Evolutionary conservation across 2,329 filamentous ascomycete genomes (phyloP).

Genomic region (Rachicladosporium sp.): DNA sequence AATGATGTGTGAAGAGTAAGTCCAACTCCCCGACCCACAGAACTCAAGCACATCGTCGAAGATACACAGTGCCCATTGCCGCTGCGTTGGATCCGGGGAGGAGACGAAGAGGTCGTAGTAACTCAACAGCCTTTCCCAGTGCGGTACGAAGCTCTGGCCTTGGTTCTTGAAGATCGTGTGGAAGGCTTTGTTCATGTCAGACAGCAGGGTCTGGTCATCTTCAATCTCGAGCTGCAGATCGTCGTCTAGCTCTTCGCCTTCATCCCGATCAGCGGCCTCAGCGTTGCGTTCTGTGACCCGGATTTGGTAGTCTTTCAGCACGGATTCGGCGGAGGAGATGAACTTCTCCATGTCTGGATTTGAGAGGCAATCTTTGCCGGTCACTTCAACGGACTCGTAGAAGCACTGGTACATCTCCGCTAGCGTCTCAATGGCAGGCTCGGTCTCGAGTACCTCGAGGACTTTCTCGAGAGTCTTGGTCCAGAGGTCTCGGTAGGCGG

Average conservation of each 20-base stretch:
- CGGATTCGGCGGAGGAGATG: constrained; percentile 72
- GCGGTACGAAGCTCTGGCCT: constrained; percentile 65
- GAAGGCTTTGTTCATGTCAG: constrained; percentile 99
- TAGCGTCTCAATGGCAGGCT: constrained; percentile 89
- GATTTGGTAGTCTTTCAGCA: constrained; percentile 83
- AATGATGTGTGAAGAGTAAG: constrained; percentile 75
- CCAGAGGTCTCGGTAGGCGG: constrained; percentile 74
- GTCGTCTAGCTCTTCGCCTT: constrained; percentile 61
- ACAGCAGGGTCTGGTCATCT: constrained; percentile 90
- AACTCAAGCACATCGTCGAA: constrained; percentile 98
- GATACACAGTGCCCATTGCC: constrained; percentile 96
- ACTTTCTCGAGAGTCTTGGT: constrained; percentile 75
- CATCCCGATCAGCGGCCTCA: constrained; percentile 71
- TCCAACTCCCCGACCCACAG: constrained; percentile 77
- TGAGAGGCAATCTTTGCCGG: constrained; percentile 72
- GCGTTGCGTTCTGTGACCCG: constrained; percentile 75
- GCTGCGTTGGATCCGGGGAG: constrained; percentile 76
- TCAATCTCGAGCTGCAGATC: constrained; percentile 85
- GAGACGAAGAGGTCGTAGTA: constrained; percentile 80
- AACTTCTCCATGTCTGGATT: constrained; percentile 72
- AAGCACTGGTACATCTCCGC: constrained; percentile 99
- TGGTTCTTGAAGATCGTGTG: constrained; percentile 99
- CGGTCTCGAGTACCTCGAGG: constrained; percentile 81
- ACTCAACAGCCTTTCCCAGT: constrained; percentile 74
- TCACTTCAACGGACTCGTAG: constrained; percentile 92